Evolutionary conservation across 495 filamentous ascomycete genomes (phyloP), one percentile per base, ranked within the genome.

Genomic region (Pyrenopolyporus hunteri): DNA sequence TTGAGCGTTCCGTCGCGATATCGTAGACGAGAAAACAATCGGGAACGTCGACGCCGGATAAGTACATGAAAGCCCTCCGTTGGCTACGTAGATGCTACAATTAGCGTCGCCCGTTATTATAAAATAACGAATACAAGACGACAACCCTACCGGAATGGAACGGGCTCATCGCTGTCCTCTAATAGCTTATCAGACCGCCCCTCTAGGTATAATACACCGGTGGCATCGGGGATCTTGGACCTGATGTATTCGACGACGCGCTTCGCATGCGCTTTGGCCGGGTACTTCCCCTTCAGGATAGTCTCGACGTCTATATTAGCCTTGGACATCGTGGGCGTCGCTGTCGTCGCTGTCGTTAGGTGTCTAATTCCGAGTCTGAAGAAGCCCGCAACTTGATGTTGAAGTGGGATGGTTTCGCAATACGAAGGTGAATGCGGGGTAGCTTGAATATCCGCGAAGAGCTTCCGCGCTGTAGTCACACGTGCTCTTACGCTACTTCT

Each of bases 51-150:
- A 91, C 96, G 64, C 95, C 95, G 11, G 91, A 91, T 20, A 99
- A 80, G 76, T 99, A 98, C 84, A 89, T 97, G 80, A 99, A 98
- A 66, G 84, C 87, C 46, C 95, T 88, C 65, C 93, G 89, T 76
- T 99, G 95, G 62, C 89, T 89, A 64, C 46, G 43, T 17, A 51
- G 52, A 54, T 57, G 35, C 55, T 31, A 64, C 44, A 66, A 57
- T 50, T 44, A 56, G 48, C 16, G 32, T 50, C 23, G 26, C 31
- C n/a, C 8, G 2, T 6, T 19, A 9, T 37, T 14, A 9, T 17
- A 11, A 17, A 17, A 31, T 20, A 1, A 9, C 3, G 0, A 26
- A 36, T 22, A 20, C 31, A 19, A 26, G 0, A 16, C 11, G 45
- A 25, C 6, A 28, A 42, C 57, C 74, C 43, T 80, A 92, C 89